Conservation (phyloP, 2,329 filamentous ascomycete species). For the Fusarium ambrosium region DNA sequence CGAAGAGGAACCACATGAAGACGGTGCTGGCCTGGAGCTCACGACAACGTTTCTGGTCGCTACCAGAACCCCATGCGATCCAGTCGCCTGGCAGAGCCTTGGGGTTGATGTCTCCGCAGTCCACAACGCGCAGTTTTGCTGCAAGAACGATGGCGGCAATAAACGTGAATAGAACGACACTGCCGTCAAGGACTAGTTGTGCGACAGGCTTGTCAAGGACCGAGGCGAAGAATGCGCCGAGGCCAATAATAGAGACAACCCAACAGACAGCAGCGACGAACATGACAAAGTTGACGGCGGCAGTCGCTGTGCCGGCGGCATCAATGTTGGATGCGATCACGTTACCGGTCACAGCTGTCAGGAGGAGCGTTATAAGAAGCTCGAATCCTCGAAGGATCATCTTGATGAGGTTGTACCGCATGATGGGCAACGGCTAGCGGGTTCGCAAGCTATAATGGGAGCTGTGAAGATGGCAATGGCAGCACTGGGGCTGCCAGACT, state of each 20-base stretch:
- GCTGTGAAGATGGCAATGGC: constrained; percentile 3
- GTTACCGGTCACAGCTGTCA: constrained; percentile 70
- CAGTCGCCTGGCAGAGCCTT: constrained; percentile 58
- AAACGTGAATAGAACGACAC: constrained; percentile 77
- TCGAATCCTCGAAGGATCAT: constrained; percentile 63
- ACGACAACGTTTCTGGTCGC: constrained; percentile 76
- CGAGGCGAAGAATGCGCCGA: constrained; percentile 68
- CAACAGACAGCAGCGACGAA: constrained; percentile 77
- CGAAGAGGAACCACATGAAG: constrained; percentile 86
- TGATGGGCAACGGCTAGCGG: constrained; percentile 38
- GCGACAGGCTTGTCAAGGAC: constrained; percentile 65
- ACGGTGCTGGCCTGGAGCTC: constrained; percentile 80
- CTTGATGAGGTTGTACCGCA: constrained; percentile 57
- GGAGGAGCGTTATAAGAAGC: constrained; percentile 65
- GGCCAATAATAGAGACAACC: constrained; percentile 74
- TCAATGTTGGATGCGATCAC: constrained; percentile 66
- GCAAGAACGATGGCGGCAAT: constrained; percentile 78
- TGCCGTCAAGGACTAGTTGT: constrained; percentile 67
- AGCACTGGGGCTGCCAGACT: constrained; percentile 9
- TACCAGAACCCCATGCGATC: constrained; percentile 72
- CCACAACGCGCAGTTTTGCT: constrained; percentile 75
- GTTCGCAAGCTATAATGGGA: constrained; percentile 12
- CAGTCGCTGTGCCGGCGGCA: constrained; percentile 57
- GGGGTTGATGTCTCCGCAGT: constrained; percentile 70
- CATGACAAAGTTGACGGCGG: constrained; percentile 75